Evolutionary conservation across 805 yeast species (phyloP).

Genomic region (Myxozyma monticola): DNA sequence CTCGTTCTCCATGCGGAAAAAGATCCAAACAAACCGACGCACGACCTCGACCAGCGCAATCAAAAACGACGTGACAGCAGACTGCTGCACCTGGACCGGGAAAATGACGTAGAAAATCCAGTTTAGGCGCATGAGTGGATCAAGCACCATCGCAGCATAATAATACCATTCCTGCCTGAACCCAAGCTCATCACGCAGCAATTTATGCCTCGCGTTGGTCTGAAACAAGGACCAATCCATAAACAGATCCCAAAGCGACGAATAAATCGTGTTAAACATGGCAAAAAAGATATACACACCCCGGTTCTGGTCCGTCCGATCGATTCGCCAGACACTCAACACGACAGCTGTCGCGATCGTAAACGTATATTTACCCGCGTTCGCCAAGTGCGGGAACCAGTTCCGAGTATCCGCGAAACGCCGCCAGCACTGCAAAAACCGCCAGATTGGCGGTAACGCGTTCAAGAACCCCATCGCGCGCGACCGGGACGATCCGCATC

Average conservation of each 20-base stretch:
- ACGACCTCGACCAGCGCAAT: slow-evolving; percentile 80
- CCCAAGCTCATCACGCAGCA: slow-evolving; percentile 72
- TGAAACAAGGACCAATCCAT: slow-evolving; percentile 96
- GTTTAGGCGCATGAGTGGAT: slow-evolving; percentile 76
- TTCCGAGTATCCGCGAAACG: slow-evolving; percentile 93
- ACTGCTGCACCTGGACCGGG: slow-evolving; percentile 74
- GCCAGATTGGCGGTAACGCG: slow-evolving; percentile 84
- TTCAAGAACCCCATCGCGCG: slow-evolving; percentile 79
- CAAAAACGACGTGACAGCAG: slow-evolving; percentile 80
- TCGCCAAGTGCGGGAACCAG: slow-evolving; percentile 94
- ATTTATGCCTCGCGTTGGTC: slow-evolving; percentile 53
- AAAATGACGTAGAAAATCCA: slow-evolving; percentile 90
- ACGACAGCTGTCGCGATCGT: slow-evolving; percentile 68
- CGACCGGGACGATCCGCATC: slow-evolving; percentile 78
- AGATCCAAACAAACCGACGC: slow-evolving; percentile 85
- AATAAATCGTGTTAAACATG: slow-evolving; percentile 63
- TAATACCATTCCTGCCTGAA: slow-evolving; percentile 60
- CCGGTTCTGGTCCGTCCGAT: slow-evolving; percentile 45
- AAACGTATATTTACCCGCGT: slow-evolving; percentile 72
- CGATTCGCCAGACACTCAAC: slow-evolving; percentile 76
- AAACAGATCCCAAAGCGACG: slow-evolving; percentile 82
- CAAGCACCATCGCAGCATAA: slow-evolving; percentile 70
- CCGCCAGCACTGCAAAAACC: slow-evolving; percentile 84
- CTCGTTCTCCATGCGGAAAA: slow-evolving; percentile 93
- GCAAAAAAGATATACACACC: slow-evolving; percentile 74